phyloP scores from a whole-genome alignment of 768 basidiomycete species.

The Candolleomyces efflorescens region DNA sequence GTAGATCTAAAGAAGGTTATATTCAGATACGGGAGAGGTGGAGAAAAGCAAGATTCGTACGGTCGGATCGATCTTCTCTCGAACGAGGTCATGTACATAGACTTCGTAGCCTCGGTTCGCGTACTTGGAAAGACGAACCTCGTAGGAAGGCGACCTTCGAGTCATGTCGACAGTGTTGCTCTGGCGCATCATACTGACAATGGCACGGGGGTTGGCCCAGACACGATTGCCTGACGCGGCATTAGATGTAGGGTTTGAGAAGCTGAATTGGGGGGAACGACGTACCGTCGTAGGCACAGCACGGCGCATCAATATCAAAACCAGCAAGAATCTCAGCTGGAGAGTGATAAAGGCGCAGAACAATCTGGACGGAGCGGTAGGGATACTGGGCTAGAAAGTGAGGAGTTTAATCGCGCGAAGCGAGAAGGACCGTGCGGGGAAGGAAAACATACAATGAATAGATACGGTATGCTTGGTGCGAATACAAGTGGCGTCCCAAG shows the following conservation, averaged over 20 bases:
- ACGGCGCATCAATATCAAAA: conserved; percentile 65
- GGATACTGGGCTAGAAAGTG: conserved; percentile 51
- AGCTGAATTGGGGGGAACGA: not conserved
- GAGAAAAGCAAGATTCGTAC: conserved; percentile 24
- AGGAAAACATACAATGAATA: conserved; percentile 48
- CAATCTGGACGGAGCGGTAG: conserved; percentile 62
- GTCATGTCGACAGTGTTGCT: conserved; percentile 60
- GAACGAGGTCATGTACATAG: conserved; percentile 46
- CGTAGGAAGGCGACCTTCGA: conserved; percentile 61
- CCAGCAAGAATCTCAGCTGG: conserved; percentile 65
- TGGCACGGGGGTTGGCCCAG: conserved; percentile 55
- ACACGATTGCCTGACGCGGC: conserved; percentile 37
- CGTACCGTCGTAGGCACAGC: conserved; percentile 42
- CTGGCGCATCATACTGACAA: conserved; percentile 64
- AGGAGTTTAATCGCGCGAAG: not conserved
- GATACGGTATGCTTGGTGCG: conserved; percentile 64
- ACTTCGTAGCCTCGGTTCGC: conserved; percentile 51
- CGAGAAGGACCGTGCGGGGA: not conserved
- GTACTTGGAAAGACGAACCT: conserved; percentile 59
- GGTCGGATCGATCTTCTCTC: conserved; percentile 55
- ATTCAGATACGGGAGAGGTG: not conserved
- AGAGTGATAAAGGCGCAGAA: conserved; percentile 58
- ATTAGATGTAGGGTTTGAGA: not conserved
- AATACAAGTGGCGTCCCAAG: conserved; percentile 66
- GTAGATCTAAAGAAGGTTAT: conserved; percentile 38